Evolutionary conservation across 495 filamentous ascomycete genomes (phyloP), one percentile per base, ranked within the genome.

Genomic region (Beverwykella pulmonaria): DNA sequence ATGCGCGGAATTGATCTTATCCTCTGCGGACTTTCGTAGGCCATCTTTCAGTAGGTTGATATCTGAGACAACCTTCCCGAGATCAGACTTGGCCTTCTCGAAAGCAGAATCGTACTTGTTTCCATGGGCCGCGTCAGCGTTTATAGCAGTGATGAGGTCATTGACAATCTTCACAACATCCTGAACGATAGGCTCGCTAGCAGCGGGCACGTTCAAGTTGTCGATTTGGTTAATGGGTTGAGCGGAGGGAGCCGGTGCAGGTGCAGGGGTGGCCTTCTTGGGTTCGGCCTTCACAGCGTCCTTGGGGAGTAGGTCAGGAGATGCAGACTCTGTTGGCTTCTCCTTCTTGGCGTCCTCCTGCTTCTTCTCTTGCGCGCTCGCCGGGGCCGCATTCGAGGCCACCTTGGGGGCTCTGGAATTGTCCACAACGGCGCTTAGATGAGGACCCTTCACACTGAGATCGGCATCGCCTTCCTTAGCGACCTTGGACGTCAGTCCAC

Each of bases 91-190:
- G 53, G 93, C 94, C 78, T 91, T 90, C 44, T 82, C 76, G 55
- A 98, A 86, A 2, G 91, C 88, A 20, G 82, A 79, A 36, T 82
- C 84, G 77, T 93, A 96, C 75, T 88, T 91, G 67, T 81, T 78
- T 58, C 86, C 83, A 55, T 61, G 59, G 8, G 84, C 81, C 59
- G 89, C 86, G 71, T 96, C 92, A 58, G 89, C 87, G 75, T 97
- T 96, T 60, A 97, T 86, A 30, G 93, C 90, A 1, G 90, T 86
- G 75, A 98, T 96, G 74, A 98, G 89, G 76, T 93, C 90, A 78
- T 98, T 98, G 68, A 98, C 82, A 73, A 94, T 92, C 79, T 90
- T 93, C 59, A 94, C 90, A n/a, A 98, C 80, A 73, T 97, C 91
- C 77, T 96, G 92, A 4, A 97, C 90, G 23, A 96, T 81, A 4